Evolutionary conservation across 805 yeast genomes (phyloP).

Genomic region (Brettanomyces naardenensis): DNA sequence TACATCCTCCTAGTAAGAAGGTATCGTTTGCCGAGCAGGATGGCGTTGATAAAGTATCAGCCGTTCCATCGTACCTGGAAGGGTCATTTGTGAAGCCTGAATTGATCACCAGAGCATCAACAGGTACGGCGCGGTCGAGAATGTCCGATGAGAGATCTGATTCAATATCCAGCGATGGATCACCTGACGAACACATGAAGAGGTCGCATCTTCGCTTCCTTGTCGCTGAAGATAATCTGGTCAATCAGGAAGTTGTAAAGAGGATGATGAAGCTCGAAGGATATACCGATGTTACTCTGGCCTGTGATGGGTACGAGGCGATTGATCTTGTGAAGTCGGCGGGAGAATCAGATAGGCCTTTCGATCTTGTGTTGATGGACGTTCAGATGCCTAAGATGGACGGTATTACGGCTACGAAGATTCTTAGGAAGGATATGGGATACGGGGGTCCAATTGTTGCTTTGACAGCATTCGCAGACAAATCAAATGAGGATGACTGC

Average conservation of each 20-base stretch:
- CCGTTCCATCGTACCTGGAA: not conserved
- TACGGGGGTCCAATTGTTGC: slow-evolving; percentile 81
- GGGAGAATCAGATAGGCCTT: slow-evolving; percentile 31
- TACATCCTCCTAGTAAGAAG: slow-evolving; percentile 42
- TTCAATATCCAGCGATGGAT: not conserved
- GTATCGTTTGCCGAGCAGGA: slow-evolving; percentile 31
- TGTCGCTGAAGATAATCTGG: slow-evolving; percentile 91
- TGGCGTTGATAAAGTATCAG: slow-evolving; percentile 1
- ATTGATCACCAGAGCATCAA: slow-evolving; percentile 37
- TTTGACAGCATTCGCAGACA: slow-evolving; percentile 92
- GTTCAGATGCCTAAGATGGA: slow-evolving; percentile 95
- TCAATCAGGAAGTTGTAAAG: slow-evolving; percentile 88
- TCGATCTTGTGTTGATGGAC: slow-evolving; percentile 87
- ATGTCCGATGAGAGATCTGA: not conserved
- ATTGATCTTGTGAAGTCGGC: slow-evolving; percentile 54
- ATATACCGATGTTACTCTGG: slow-evolving; percentile 59
- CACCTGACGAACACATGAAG: too few relatives aligned
- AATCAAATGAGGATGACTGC: slow-evolving; percentile 80
- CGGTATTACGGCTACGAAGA: slow-evolving; percentile 76
- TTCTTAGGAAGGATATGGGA: slow-evolving; percentile 55
- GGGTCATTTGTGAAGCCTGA: slow-evolving; percentile 34
- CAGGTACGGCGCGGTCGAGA: slow-evolving; percentile 38
- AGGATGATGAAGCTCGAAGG: slow-evolving; percentile 88
- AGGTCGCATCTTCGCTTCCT: slow-evolving; percentile 37
- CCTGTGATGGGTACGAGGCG: slow-evolving; percentile 90